Evolutionary conservation across 768 basidiomycete species (phyloP), one percentile per base, ranked within the genome.

Genomic region (Gloeopeniophorella convolvens): DNA sequence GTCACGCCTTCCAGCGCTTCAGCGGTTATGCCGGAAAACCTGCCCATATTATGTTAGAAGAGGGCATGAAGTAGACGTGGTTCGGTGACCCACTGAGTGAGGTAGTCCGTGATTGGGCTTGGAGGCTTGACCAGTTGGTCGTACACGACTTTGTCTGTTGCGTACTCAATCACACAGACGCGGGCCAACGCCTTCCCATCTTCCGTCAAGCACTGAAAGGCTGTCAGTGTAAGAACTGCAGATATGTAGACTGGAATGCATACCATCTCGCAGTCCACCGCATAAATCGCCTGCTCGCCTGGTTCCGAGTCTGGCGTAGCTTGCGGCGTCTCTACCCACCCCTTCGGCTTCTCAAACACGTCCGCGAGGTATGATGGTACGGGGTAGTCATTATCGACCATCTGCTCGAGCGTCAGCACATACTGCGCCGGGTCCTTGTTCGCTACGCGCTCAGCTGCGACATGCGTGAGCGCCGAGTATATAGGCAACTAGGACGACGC

Each of bases 261-360:
- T 52, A 90, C 94, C 95, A 97, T 97, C 66, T 97, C 95, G 65
- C 95, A 98, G 72, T 99, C 95, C 40, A 99, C 77, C 0, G 90
- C 89, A 48, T 88, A 83, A 21, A 95, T 77, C 51, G 70, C 73
- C 4, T 76, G 37, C 59, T 61, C 26, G 61, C 66, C 16, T 67
- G 60, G 35, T 42, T 63, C 44, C 48, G 68, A 57, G 26, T 66
- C 60, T 32, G 66, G 59, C 1, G 56, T 45, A 0, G 70, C 65
- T 49, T 79, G 66, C 2, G 90, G 85, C 0, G 86, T 91, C 68
- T 97, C 89, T 5, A 88, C 67, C 91, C 91, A 96, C 2, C 83
- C 91, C 1, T 60, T 63, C 5, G 78, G 71, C 61, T 78, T 79
- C 57, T 82, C 66, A 54, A 82, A 82, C 2, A 80, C 69, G 55